phyloP scores from a whole-genome alignment of 495 filamentous ascomycete species.

The Aspergillus panamensis region DNA sequence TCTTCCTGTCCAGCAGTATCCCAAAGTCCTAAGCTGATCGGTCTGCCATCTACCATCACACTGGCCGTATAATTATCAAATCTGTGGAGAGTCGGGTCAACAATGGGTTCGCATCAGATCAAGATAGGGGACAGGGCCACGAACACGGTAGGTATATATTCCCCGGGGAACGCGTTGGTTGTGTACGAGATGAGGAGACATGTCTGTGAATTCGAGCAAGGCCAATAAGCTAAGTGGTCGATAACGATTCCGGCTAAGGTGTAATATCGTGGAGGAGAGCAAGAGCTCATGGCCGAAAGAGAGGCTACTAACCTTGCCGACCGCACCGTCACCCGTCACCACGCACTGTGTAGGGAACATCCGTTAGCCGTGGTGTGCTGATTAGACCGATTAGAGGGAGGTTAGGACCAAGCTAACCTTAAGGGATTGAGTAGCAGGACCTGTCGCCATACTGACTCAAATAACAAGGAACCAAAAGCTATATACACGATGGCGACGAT shows the following conservation, averaged over 20 bases:
- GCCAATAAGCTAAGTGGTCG: conserved; percentile 5
- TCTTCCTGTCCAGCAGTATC: conserved; percentile 99
- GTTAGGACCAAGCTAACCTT: conserved; percentile 52
- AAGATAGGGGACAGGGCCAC: conserved; percentile 34
- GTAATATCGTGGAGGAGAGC: neutral
- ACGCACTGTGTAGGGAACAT: conserved; percentile 65
- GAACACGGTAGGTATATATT: conserved; percentile 99
- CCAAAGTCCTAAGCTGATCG: conserved; percentile 95
- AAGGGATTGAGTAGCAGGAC: conserved; percentile 67
- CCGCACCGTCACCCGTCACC: conserved; percentile 97
- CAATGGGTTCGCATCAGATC: conserved; percentile 13
- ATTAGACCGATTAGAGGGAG: conserved; percentile 16
- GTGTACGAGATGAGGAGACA: conserved; percentile 99
- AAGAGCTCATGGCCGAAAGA: neutral
- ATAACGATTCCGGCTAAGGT: neutral
- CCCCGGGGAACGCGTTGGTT: conserved; percentile 97
- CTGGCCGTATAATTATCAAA: conserved; percentile 99
- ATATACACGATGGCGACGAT: conserved; percentile 14
- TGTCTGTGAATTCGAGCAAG: conserved; percentile 56
- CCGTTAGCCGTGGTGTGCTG: conserved; percentile 29
- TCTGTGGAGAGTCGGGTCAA: conserved; percentile 44
- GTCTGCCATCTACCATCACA: conserved; percentile 97
- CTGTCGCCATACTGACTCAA: conserved; percentile 54
- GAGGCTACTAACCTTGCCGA: conserved; percentile 74
- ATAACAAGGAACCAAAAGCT: neutral